Evolutionary conservation across 306 rosid genomes (phyloP), one percentile per base, ranked within the genome.

Genomic region (Cicer yamashitae): DNA sequence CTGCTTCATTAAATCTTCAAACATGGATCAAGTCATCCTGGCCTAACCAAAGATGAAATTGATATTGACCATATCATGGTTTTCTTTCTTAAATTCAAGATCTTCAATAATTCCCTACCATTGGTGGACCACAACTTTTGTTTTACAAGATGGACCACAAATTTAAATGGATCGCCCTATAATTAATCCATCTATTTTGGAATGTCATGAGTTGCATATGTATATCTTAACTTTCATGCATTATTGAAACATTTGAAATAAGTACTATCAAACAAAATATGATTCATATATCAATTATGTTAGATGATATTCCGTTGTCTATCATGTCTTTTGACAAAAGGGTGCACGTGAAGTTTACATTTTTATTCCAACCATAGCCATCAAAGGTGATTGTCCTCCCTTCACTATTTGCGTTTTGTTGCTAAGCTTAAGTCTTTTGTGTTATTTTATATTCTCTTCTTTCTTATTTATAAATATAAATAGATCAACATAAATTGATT

Each of bases 271-370:
- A 58, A 58, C 64, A 58, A 58, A 58, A 7, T 40, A 25, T 58
- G 17, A 58, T 58, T 58, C 64, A 25, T 11, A 25, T 58, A n/a
- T n/a, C 64, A 58, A 58, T 11, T 13, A 58, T 25, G 39, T 58
- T 58, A 30, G 39, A 30, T 25, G 12, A 58, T 12, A 58, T 58
- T 58, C 64, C 64, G 6, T 25, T 40, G 14, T 1, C 41, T 58
- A 58, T 58, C 41, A 58, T 58, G 41, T 58, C 40, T 12, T 25
- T 58, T 58, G 64, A 25, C 64, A 58, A 58, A 58, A 1, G 41
- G 10, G 44, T 60, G 67, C 67, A 60, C 45, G 67, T 60, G 67
- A 60, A 60, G 20, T 60, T 6, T 34, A 18, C 67, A 60, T 60
- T 60, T 60, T 34, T 34, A 34, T 60, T 60, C 67, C 45, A 60